These are phyloP conservation scores for Pichia manshurica DNA, from an alignment of 805 yeast species.

Conservation along the genomic window DNA sequence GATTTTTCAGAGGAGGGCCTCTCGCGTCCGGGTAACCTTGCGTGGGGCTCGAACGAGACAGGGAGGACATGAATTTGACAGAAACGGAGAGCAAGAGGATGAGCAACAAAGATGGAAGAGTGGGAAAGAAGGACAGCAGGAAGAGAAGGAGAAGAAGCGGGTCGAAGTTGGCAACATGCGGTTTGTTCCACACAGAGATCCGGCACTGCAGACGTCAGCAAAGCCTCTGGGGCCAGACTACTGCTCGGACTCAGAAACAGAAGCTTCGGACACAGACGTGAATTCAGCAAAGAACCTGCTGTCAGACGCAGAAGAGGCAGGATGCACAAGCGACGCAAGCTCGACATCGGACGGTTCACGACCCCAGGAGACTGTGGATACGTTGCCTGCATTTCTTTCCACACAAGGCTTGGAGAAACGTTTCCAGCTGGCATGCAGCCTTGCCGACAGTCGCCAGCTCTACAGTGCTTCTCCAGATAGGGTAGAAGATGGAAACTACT, in stretches of 20 bases:
- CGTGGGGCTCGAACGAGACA: too few species aligned
- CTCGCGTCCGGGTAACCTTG: too few species aligned
- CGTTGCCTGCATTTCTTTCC: slow-evolving; percentile 8
- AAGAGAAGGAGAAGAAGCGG: too few species aligned
- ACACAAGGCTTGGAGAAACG: slow-evolving; percentile 6
- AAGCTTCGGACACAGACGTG: neutral
- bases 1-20: too few species aligned
- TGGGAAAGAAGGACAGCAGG: too few species aligned
- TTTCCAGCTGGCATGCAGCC: slow-evolving; percentile 1
- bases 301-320: neutral
- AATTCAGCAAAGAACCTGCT: neutral
- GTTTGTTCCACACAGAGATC: slow-evolving; percentile 26
- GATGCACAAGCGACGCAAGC: neutral
- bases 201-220: slow-evolving; percentile 16
- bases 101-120: too few species aligned
- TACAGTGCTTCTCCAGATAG: neutral
- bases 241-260: slow-evolving; percentile 22
- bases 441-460: neutral
- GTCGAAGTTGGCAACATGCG: slow-evolving; percentile 18
- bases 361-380: neutral
- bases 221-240: slow-evolving; percentile 25
- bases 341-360: too few species aligned
- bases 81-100: too few species aligned
- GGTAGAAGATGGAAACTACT: too few species aligned
- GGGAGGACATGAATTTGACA: too few species aligned